Conservation (phyloP, 2,329 filamentous ascomycete genomes). For the Epichloe coenophiala region DNA sequence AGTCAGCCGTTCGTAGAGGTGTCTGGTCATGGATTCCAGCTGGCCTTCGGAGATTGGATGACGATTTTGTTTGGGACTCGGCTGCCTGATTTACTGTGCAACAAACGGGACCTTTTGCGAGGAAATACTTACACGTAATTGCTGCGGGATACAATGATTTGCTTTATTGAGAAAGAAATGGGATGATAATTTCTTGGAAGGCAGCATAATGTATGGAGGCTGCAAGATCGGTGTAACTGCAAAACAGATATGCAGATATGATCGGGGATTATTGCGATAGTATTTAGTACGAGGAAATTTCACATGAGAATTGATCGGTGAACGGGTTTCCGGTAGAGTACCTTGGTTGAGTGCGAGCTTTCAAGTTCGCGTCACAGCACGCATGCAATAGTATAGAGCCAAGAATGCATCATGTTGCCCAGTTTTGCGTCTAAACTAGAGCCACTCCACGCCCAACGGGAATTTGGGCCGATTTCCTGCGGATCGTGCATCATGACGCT, state of each 20-base stretch:
- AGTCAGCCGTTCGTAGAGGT: slow-evolving; percentile 17
- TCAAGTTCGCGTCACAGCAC: not conserved
- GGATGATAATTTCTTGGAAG: slow-evolving; percentile 21
- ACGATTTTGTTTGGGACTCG: slow-evolving; percentile 19
- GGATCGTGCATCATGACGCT: not conserved
- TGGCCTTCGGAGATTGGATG: slow-evolving; percentile 20
- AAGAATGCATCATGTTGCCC: not conserved
- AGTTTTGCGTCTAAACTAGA: not conserved
- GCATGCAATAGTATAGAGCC: not conserved
- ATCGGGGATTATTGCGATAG: slow-evolving; percentile 11
- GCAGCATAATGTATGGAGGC: slow-evolving; percentile 17
- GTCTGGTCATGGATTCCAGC: slow-evolving; percentile 21
- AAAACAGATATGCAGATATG: slow-evolving; percentile 12
- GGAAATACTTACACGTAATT: slow-evolving; percentile 13
- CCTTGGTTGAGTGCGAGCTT: not conserved
- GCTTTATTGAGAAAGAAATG: slow-evolving; percentile 12
- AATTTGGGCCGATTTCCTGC: not conserved
- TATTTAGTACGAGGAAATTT: slow-evolving; percentile 5
- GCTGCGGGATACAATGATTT: slow-evolving; percentile 15
- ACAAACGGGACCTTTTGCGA: slow-evolving; percentile 6
- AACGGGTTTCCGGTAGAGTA: not conserved
- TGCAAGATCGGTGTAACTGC: slow-evolving; percentile 18
- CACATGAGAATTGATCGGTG: not conserved
- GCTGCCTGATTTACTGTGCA: slow-evolving; percentile 13
- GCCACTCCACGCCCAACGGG: not conserved